Conservation (phyloP, 257 asterid species). For the Forsythia suspensa region DNA sequence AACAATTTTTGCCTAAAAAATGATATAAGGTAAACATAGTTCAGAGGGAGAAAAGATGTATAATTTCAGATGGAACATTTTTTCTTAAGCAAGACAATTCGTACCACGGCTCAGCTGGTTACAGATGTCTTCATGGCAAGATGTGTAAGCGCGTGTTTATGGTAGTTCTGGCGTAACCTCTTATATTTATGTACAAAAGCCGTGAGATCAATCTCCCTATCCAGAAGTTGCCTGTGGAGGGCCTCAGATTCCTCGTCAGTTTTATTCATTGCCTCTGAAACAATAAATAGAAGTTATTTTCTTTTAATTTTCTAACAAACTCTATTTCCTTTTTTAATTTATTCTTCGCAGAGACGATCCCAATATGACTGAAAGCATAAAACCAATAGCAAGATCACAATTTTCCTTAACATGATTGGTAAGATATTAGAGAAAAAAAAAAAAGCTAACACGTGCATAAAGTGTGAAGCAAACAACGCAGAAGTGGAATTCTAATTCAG, state of each 20-base stretch:
- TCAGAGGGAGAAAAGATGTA: not conserved
- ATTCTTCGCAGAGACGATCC: not conserved
- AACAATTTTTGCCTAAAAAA: not conserved
- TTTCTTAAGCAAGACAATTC: not conserved
- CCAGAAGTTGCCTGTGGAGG: conserved; percentile 79
- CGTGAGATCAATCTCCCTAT: conserved; percentile 65
- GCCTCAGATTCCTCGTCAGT: conserved; percentile 83
- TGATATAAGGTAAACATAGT: conserved; percentile 20
- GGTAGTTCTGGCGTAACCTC: conserved; percentile 70
- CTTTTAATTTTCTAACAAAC: not conserved
- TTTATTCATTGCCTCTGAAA: conserved; percentile 71
- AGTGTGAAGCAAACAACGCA: not conserved
- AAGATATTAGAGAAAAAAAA: not conserved
- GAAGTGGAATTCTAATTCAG: not conserved
- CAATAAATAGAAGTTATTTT: not conserved
- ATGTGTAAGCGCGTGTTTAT: conserved; percentile 76
- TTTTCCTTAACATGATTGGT: not conserved
- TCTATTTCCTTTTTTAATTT: too few relatives aligned
- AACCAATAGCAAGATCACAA: not conserved
- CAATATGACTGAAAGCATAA: not conserved
- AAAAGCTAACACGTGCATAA: not conserved
- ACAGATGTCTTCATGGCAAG: conserved; percentile 83
- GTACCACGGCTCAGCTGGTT: conserved; percentile 34
- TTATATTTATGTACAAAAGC: conserved; percentile 81
- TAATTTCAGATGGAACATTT: conserved; percentile 13